These are phyloP conservation scores for Penicillium griseofulvum DNA, from an alignment of 2,329 filamentous ascomycete genomes.

Conservation along the genomic window DNA sequence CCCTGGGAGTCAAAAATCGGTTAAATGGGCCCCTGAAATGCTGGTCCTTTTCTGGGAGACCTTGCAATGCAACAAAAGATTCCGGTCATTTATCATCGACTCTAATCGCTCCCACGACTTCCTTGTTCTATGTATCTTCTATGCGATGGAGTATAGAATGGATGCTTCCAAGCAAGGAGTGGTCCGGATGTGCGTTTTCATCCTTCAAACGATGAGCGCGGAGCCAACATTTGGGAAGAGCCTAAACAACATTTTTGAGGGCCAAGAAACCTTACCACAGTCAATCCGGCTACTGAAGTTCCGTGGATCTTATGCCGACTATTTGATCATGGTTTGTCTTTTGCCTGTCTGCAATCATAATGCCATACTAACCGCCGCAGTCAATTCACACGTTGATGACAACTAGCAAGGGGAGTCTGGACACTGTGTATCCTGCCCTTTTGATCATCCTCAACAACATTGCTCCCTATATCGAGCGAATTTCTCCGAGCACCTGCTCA, in stretches of 20 bases:
- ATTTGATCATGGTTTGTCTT: slow-evolving; percentile 70
- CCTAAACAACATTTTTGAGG: slow-evolving; percentile 83
- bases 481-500: slow-evolving; percentile 71
- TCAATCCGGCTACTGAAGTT: slow-evolving; percentile 82
- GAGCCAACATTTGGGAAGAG: slow-evolving; percentile 87
- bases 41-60: slow-evolving; percentile 98
- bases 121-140: slow-evolving; percentile 84
- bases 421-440: slow-evolving; percentile 87
- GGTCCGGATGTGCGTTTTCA: slow-evolving; percentile 95
- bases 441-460: slow-evolving; percentile 93
- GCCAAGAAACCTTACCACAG: slow-evolving; percentile 79
- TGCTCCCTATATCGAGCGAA: slow-evolving; percentile 74
- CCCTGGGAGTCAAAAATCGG: slow-evolving; percentile 73
- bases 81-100: slow-evolving; percentile 94
- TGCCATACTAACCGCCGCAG: slow-evolving; percentile 45
- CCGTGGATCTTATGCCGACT: slow-evolving; percentile 87
- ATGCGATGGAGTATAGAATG: slow-evolving; percentile 82
- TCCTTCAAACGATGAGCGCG: slow-evolving; percentile 90
- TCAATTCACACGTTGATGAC: slow-evolving; percentile 92
- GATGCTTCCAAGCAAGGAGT: slow-evolving; percentile 87
- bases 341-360: background rate
- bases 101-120: slow-evolving; percentile 93
- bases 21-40: slow-evolving; percentile 90
- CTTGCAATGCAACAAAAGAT: slow-evolving; percentile 95
- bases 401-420: slow-evolving; percentile 82